A percentile compares a stretch with the other conserved stretches of the same genome.
Conservation (phyloP, 768 basidiomycete genomes). For the Agrocybe praecox region DNA sequence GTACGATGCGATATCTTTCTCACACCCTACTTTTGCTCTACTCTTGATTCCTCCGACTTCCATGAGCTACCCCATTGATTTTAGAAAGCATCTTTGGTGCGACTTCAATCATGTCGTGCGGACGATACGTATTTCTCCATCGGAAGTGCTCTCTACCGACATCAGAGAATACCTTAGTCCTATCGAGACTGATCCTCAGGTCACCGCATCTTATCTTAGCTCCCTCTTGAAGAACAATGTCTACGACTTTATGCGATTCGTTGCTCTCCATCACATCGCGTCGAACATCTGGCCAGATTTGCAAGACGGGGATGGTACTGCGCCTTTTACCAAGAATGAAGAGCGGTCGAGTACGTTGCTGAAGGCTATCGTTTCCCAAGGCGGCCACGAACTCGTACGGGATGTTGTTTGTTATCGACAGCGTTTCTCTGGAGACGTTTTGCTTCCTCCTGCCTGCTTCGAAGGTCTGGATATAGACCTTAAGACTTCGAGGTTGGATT, state of each 20-base stretch:
- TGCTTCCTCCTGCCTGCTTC: constrained; percentile 58
- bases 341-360: constrained; percentile 50
- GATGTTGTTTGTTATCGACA: constrained; percentile 66
- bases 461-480: constrained; percentile 24
- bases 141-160: constrained; percentile 54
- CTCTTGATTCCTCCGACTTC: constrained; percentile 78
- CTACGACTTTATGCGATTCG: constrained; percentile 61
- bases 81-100: constrained; percentile 81
- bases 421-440: constrained; percentile 28
- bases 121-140: constrained; percentile 54
- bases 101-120: constrained; percentile 72
- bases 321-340: constrained; percentile 18
- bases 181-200: constrained; percentile 58
- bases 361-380: constrained; percentile 52
- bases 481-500: constrained; percentile 20
- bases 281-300: constrained; percentile 75
- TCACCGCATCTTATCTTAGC: constrained; percentile 66
- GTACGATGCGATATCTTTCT: constrained; percentile 92
- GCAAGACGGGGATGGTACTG: constrained; percentile 14
- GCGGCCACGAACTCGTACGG: constrained; percentile 44
- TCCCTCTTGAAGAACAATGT: constrained; percentile 48
- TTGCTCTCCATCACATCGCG: constrained; percentile 83
- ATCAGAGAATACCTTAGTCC: constrained; percentile 73
- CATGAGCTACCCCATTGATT: constrained; percentile 79
- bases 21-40: constrained; percentile 71